These are phyloP conservation scores for Carex kokanica DNA, from an alignment of 176 grass and related monocot species.

Conservation along the genomic window DNA sequence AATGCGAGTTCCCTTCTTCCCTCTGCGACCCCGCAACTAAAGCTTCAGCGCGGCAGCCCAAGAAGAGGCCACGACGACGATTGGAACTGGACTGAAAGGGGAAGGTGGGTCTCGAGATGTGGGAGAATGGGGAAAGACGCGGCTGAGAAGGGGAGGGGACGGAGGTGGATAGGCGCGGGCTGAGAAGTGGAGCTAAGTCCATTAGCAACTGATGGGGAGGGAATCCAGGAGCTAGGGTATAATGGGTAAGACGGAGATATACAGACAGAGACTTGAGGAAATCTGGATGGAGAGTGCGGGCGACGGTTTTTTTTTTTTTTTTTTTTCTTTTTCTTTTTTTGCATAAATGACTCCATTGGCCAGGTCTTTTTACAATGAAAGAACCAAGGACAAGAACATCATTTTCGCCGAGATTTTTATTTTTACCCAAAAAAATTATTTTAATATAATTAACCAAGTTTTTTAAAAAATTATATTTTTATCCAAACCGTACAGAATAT, in stretches of 20 bases:
- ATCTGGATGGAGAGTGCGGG: background rate
- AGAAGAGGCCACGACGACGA: constrained; percentile 16
- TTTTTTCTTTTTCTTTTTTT: background rate
- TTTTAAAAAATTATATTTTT: too few relatives aligned
- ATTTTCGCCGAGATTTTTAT: too few relatives aligned
- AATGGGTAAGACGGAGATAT: background rate
- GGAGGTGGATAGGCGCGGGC: constrained; percentile 34
- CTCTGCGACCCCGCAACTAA: constrained; percentile 34
- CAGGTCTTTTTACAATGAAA: too few relatives aligned
- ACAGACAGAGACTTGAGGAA: background rate
- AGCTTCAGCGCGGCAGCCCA: constrained; percentile 51
- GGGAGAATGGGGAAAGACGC: constrained; percentile 26
- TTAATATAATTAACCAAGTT: too few relatives aligned
- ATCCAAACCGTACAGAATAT: too few relatives aligned
- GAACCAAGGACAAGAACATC: too few relatives aligned
- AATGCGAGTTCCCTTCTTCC: constrained; percentile 33
- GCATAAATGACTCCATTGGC: background rate
- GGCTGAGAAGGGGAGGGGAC: constrained; percentile 24
- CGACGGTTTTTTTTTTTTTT: background rate
- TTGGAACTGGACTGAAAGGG: constrained; percentile 29
- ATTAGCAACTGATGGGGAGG: constrained; percentile 22
- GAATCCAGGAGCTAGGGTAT: background rate
- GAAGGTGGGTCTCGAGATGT: background rate
- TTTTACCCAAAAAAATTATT: too few relatives aligned
- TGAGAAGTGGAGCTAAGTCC: constrained; percentile 31